These are phyloP conservation scores for Lipomyces anomalus DNA, from an alignment of 805 yeast species.

Conservation along the genomic window DNA sequence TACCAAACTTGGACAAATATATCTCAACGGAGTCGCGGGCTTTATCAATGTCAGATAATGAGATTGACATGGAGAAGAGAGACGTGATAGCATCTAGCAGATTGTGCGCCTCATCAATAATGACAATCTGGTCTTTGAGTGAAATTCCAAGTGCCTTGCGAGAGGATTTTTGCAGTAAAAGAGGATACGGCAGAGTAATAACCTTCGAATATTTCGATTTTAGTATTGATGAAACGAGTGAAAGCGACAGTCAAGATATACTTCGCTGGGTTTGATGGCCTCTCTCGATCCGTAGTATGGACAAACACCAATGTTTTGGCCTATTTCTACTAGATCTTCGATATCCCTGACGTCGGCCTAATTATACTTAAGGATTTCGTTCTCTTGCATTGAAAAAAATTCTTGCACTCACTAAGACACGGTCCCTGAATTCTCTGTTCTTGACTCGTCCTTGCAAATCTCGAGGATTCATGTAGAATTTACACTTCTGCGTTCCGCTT, in stretches of 20 bases:
- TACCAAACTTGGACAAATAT: conserved; percentile 58
- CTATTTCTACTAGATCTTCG: conserved; percentile 66
- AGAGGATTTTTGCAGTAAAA: conserved; percentile 56
- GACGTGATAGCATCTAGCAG: conserved; percentile 68
- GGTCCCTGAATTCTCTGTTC: conserved; percentile 46
- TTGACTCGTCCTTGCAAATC: conserved; percentile 33
- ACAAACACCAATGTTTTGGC: conserved; percentile 53
- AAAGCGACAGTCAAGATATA: too few species aligned
- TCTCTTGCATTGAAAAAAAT: neutral
- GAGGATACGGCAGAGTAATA: conserved; percentile 79
- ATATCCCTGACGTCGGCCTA: conserved; percentile 59
- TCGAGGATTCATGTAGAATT: conserved; percentile 37
- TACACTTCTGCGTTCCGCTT: conserved; percentile 36
- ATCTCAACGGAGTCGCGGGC: conserved; percentile 46
- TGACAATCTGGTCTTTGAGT: conserved; percentile 58
- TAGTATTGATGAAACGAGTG: too few species aligned
- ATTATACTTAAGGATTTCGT: neutral
- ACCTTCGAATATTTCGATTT: conserved; percentile 29
- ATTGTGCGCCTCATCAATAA: conserved; percentile 92
- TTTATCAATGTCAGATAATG: conserved; percentile 42
- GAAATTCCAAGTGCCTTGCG: conserved; percentile 56
- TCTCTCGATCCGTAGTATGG: conserved; percentile 75
- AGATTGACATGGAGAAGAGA: conserved; percentile 57
- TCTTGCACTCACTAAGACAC: conserved; percentile 35
- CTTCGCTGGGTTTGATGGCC: conserved; percentile 56